Conservation (phyloP, 2,329 filamentous ascomycete species). For the Chalaropsis ovoidea region DNA sequence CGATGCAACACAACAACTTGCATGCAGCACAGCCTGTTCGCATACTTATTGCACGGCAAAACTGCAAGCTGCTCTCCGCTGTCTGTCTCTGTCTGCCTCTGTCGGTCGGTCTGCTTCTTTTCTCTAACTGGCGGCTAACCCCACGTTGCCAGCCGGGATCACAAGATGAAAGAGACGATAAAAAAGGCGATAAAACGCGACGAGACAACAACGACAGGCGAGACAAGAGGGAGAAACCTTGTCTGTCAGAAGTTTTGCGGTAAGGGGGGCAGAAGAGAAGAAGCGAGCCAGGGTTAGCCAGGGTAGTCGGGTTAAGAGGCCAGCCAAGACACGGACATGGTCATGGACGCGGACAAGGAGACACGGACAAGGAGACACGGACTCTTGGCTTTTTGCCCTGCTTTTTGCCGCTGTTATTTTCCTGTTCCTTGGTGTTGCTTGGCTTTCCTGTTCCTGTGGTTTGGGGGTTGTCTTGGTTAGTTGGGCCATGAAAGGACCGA, state of each 20-base stretch:
- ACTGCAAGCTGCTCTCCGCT: neutral
- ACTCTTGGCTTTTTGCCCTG: no score
- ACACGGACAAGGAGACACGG: no score
- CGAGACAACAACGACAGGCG: neutral
- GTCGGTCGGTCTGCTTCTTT: neutral
- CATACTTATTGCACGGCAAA: no score
- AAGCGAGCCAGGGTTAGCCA: neutral
- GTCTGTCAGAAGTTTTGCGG: neutral
- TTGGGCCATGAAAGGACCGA: no score
- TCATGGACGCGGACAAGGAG: no score
- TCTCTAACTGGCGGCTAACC: constrained; percentile 9
- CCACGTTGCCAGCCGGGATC: constrained; percentile 6
- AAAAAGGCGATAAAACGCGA: neutral
- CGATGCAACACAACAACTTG: neutral
- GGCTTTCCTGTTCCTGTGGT: no score
- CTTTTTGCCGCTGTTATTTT: neutral
- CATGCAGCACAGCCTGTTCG: neutral
- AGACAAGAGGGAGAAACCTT: constrained; percentile 3
- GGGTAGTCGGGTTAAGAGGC: no score
- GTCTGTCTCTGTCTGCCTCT: neutral
- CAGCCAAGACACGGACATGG: no score
- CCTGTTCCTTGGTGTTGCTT: neutral
- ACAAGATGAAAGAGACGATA: neutral
- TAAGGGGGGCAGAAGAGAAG: neutral
- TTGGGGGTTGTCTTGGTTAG: no score